Conservation (phyloP, 2,329 filamentous ascomycete genomes). For the Exophiala sp. region DNA sequence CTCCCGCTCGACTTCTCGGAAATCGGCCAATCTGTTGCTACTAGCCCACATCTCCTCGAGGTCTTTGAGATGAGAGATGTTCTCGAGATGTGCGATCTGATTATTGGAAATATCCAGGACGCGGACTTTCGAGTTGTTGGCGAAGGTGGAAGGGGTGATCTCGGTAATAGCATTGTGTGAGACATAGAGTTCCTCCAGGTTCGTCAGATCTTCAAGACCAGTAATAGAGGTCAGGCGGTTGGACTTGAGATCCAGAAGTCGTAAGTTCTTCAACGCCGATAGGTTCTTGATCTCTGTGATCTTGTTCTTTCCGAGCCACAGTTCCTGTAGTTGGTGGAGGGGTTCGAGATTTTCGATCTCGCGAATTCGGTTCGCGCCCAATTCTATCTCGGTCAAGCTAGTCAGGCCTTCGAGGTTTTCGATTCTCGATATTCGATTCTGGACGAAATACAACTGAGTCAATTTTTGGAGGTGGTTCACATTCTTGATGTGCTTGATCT, state of each 20-base stretch:
- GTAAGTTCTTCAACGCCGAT: conserved; percentile 70
- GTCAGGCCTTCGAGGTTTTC: conserved; percentile 75
- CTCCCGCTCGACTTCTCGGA: conserved; percentile 73
- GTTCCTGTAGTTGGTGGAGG: conserved; percentile 72
- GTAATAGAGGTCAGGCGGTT: conserved; percentile 81
- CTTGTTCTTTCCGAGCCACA: conserved; percentile 97
- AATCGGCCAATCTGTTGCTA: conserved; percentile 76
- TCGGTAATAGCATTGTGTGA: conserved; percentile 87
- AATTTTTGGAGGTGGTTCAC: conserved; percentile 73
- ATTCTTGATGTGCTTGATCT: conserved; percentile 97
- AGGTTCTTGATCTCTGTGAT: conserved; percentile 79
- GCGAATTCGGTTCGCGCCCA: conserved; percentile 87
- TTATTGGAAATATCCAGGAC: conserved; percentile 91
- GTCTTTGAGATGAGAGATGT: conserved; percentile 64
- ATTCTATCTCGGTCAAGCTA: conserved; percentile 76
- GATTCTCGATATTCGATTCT: conserved; percentile 88
- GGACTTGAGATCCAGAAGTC: conserved; percentile 88
- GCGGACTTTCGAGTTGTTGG: conserved; percentile 63
- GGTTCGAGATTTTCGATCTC: conserved; percentile 82
- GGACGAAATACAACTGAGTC: conserved; percentile 83
- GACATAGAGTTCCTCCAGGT: conserved; percentile 90
- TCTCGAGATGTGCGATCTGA: conserved; percentile 69
- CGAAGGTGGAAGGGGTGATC: conserved; percentile 62
- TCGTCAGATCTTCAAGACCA: conserved; percentile 68
- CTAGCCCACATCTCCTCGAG: conserved; percentile 94